phyloP scores from a whole-genome alignment of 345 rosid species.

The Iberis pinnata region DNA sequence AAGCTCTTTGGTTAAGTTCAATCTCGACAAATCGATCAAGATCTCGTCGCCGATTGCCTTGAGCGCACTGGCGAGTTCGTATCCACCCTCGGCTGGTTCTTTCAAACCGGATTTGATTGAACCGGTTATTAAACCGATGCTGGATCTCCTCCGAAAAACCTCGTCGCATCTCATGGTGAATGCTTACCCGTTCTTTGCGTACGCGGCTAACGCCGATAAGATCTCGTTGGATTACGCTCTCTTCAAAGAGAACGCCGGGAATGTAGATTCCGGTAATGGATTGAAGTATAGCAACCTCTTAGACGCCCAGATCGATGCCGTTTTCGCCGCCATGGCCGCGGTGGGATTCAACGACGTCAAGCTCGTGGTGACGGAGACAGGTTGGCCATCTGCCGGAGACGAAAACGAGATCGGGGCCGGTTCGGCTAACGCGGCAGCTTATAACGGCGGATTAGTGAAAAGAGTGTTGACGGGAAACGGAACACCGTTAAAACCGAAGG shows the following conservation, averaged over 20 bases:
- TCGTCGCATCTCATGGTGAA: conserved; percentile 74
- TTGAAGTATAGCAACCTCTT: conserved; percentile 29
- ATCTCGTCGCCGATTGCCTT: conserved; percentile 74
- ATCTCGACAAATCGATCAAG: conserved; percentile 42
- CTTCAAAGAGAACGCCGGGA: conserved; percentile 52
- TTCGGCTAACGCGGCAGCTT: conserved; percentile 20
- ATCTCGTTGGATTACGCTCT: conserved; percentile 72
- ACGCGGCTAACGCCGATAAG: conserved; percentile 43
- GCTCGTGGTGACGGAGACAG: conserved; percentile 25
- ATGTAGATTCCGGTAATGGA: conserved; percentile 63
- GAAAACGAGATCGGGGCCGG: conserved; percentile 17
- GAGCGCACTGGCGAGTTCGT: conserved; percentile 51
- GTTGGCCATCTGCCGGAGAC: conserved; percentile 31
- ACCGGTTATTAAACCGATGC: conserved; percentile 70
- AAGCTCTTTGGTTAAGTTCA: conserved; percentile 46
- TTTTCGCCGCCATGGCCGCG: conserved; percentile 22
- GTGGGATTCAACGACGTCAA: conserved; percentile 17
- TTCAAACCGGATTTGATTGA: conserved; percentile 48
- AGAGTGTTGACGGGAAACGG: conserved; percentile 19
- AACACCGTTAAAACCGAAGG: conserved; percentile 29
- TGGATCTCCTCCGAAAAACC: conserved; percentile 46
- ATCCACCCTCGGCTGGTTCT: conserved; percentile 70
- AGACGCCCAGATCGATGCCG: conserved; percentile 26
- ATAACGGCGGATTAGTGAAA: conserved; percentile 21
- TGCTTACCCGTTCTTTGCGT: conserved; percentile 81